These are phyloP conservation scores for Neurospora africana DNA, from an alignment of 495 filamentous ascomycete species.

Conservation along the genomic window DNA sequence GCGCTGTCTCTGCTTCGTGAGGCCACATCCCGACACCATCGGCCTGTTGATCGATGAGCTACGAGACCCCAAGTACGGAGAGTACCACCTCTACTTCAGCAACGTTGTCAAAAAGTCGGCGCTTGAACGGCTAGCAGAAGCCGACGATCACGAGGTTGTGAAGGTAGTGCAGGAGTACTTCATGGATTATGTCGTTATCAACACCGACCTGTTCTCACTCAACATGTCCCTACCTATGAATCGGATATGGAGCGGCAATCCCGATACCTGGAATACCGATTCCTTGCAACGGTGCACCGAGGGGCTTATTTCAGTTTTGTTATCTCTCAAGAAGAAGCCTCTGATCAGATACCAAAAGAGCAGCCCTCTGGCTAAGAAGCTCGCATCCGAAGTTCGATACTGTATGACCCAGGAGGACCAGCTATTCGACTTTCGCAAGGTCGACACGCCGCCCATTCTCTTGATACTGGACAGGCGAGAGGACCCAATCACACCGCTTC, in stretches of 20 bases:
- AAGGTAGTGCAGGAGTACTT: constrained; percentile 89
- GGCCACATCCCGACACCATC: constrained; percentile 82
- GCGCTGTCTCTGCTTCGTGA: constrained; percentile 83
- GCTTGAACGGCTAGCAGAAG: constrained; percentile 86
- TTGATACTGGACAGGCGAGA: constrained; percentile 85
- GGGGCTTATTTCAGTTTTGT: constrained; percentile 67
- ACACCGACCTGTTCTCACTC: constrained; percentile 84
- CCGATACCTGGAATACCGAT: constrained; percentile 86
- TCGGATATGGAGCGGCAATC: constrained; percentile 66
- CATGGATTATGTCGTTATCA: constrained; percentile 88
- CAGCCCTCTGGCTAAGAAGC: constrained; percentile 80
- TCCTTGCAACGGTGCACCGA: constrained; percentile 74
- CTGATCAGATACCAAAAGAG: constrained; percentile 91
- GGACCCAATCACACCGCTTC: constrained; percentile 88
- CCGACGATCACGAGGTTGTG: constrained; percentile 96
- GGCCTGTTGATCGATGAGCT: constrained; percentile 92
- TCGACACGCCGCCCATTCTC: constrained; percentile 88
- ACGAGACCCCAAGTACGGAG: constrained; percentile 92
- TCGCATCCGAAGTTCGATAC: constrained; percentile 86
- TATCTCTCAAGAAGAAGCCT: constrained; percentile 92
- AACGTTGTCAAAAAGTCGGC: constrained; percentile 96
- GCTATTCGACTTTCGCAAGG: constrained; percentile 90
- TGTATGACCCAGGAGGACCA: constrained; percentile 92
- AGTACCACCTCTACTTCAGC: constrained; percentile 95
- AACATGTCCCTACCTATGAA: constrained; percentile 64